Base-by-base conservation (phyloP, 164 flowering plant genomes). In the Houttuynia cordata region DNA sequence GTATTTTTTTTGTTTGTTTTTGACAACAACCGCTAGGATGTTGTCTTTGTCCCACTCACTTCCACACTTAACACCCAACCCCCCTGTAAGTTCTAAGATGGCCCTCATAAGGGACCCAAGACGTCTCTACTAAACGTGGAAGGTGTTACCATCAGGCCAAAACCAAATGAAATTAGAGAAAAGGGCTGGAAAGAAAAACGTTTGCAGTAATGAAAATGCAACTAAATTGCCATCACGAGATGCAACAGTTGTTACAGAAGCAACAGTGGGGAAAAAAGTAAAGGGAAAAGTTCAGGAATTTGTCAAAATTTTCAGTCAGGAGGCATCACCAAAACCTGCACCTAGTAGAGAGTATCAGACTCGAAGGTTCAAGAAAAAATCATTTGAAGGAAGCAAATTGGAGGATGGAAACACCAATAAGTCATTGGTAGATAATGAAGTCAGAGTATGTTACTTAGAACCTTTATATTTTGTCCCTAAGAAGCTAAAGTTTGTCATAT, bases 281-380 rank as follows among this genome's bases (percentile, higher is more conserved):
- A 79, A 73, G 53, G 87, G 89, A 57, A 91, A 76, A 71, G 86
- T 93, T 49, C 80, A 72, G 66, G 88, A 87, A 20, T 87, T 89
- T 61, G 81, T 84, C 49, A 81, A 86, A 65, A 78, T 83, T 12
- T 84, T 90, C 78, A 83, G 75, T 75, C 87, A 82, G 62, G 90
- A 88, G 62, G 45, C 72, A 69, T 58, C 77, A 66, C 49, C 71
- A 37, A 79, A 80, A 51, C 50, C 79, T 1, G 53, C 51, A 55
- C 21, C 30, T 39, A 58, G 68, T 60, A 30, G 12, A 58, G 68
- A 60, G 14, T 56, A 62, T 67, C 68, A 39, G 57, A 72, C 66
- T 64, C 70, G 58, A 65, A 49, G 61, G 1, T 24, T 45, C 59
- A 56, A 67, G 58, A 24, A 42, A 80, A 68, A 63, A 62, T 54